These are phyloP conservation scores for Candida tallmaniae DNA, from an alignment of 805 yeast species.

Conservation along the genomic window DNA sequence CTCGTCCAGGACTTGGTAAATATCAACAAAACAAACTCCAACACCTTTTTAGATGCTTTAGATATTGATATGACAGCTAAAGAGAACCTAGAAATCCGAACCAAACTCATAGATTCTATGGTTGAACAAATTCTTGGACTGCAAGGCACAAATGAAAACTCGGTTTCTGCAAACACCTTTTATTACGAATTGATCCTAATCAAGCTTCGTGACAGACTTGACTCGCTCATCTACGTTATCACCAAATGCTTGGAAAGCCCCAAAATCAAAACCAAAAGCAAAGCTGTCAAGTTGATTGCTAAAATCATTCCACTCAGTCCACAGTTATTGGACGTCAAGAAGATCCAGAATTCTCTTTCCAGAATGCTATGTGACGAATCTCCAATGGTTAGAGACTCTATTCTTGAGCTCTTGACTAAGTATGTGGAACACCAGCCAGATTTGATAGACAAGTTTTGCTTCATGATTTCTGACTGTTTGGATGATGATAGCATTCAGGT, in stretches of 20 bases:
- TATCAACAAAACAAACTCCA: not conserved
- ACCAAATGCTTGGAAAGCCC: constrained; percentile 21
- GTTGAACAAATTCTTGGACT: not conserved
- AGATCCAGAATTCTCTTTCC: constrained; percentile 50
- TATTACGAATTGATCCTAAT: not conserved
- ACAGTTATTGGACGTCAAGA: constrained; percentile 43
- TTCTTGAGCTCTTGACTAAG: constrained; percentile 58
- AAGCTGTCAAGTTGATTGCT: constrained; percentile 63
- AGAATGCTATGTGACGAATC: constrained; percentile 54
- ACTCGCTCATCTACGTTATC: not conserved
- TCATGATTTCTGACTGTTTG: constrained; percentile 43
- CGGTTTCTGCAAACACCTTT: not conserved
- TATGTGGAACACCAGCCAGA: constrained; percentile 43
- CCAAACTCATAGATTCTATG: not conserved
- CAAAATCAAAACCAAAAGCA: constrained; percentile 34
- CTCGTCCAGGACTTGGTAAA: not conserved
- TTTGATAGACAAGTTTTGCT: constrained; percentile 45
- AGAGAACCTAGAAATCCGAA: not conserved
- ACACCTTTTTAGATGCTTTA: not conserved
- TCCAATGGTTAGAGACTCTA: constrained; percentile 72
- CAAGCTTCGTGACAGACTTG: not conserved
- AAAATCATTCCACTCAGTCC: constrained; percentile 51
- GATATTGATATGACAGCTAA: no score
- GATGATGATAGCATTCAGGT: constrained; percentile 62
- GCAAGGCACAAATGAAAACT: not conserved